A percentile compares a stretch with the other conserved stretches of the same genome.
phyloP scores from a whole-genome alignment of 2,329 filamentous ascomycete genomes.

The Drechmeria coniospora region DNA sequence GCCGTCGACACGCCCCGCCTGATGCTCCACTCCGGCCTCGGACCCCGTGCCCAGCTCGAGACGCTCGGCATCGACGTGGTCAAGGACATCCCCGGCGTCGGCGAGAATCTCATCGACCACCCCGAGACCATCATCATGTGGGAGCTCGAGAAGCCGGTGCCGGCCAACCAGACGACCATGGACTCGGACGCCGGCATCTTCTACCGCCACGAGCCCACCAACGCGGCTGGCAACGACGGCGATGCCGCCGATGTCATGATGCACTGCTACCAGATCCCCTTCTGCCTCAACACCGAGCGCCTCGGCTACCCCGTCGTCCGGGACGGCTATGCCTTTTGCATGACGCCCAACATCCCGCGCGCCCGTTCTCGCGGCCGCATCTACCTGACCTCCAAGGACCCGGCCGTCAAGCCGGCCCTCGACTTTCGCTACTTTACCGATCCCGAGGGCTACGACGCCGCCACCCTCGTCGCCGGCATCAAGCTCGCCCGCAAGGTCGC shows the following conservation, averaged over 20 bases:
- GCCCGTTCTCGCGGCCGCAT: constrained; percentile 63
- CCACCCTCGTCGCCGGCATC: constrained; percentile 64
- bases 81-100: constrained; percentile 41
- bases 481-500: constrained; percentile 65
- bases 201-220: constrained; percentile 58
- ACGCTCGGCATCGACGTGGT: constrained; percentile 39
- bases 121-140: constrained; percentile 47
- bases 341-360: constrained; percentile 82
- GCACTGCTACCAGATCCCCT: constrained; percentile 94
- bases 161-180: constrained; percentile 73
- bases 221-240: constrained; percentile 53
- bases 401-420: constrained; percentile 62
- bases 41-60: constrained; percentile 36
- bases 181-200: constrained; percentile 84
- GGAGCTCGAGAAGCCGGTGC: constrained; percentile 66
- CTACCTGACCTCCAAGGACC: constrained; percentile 63
- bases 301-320: constrained; percentile 51
- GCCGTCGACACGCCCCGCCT: constrained; percentile 67
- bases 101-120: constrained; percentile 46
- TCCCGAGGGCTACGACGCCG: constrained; percentile 69
- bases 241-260: constrained; percentile 81
- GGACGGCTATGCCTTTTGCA: constrained; percentile 76
- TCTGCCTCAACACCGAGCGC: constrained; percentile 70
- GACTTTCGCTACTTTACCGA: constrained; percentile 88
- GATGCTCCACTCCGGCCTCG: constrained; percentile 41